Conservation (phyloP, 1,139 yeast species). For the Magnusiomyces ingens region DNA sequence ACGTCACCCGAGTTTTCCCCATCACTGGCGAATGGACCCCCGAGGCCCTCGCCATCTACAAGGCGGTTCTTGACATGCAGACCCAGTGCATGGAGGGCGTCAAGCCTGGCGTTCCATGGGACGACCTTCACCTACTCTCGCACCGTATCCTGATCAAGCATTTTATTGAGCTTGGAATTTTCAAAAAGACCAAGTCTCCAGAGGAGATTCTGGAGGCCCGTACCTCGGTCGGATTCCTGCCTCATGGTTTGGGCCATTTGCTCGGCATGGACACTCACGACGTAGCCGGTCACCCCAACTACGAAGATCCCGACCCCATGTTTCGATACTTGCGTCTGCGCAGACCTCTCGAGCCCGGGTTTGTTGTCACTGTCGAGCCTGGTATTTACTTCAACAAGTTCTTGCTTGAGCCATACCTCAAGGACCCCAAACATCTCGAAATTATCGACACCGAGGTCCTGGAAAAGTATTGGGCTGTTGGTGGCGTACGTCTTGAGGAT, state of each 20-base stretch:
- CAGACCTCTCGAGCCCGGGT: slow-evolving; percentile 60
- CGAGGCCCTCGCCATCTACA: slow-evolving; percentile 79
- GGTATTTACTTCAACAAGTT: slow-evolving; percentile 88
- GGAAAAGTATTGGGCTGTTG: slow-evolving; percentile 75
- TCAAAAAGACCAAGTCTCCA: slow-evolving; percentile 43
- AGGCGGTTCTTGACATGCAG: slow-evolving; percentile 83
- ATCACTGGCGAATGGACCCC: slow-evolving; percentile 81
- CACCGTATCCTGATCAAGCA: slow-evolving; percentile 70
- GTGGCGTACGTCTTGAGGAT: slow-evolving; percentile 96
- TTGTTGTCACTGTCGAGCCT: slow-evolving; percentile 94
- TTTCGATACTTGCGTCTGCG: slow-evolving; percentile 74
- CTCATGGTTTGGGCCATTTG: slow-evolving; percentile 93
- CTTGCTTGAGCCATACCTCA: slow-evolving; percentile 58
- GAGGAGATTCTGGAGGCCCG: slow-evolving; percentile 65
- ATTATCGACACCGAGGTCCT: slow-evolving; percentile 61
- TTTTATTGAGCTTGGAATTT: slow-evolving; percentile 69
- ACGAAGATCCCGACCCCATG: slow-evolving; percentile 72
- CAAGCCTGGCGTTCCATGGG: slow-evolving; percentile 83
- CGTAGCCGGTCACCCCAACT: slow-evolving; percentile 83
- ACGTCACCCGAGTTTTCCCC: slow-evolving; percentile 94
- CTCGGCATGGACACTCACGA: slow-evolving; percentile 96
- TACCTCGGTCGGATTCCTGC: slow-evolving; percentile 74
- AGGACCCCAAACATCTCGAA: slow-evolving; percentile 49
- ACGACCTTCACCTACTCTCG: slow-evolving; percentile 69
- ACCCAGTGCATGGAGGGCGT: slow-evolving; percentile 56